Evolutionary conservation across 768 basidiomycete genomes (phyloP).

Genomic region (Boletus huronensis): DNA sequence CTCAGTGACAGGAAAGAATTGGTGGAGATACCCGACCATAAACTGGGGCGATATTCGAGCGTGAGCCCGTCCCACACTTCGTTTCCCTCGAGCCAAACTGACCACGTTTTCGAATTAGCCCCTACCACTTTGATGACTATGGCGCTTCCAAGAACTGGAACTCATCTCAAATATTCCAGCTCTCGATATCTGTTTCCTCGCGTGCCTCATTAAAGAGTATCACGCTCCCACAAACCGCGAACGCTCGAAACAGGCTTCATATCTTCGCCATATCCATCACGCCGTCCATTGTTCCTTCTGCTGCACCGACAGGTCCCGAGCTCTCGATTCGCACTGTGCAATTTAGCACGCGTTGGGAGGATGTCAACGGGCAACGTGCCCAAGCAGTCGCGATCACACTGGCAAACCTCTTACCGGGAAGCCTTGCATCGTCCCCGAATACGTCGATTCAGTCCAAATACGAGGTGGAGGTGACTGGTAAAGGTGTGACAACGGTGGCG

Average conservation of each 20-base stretch:
- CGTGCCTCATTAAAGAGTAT: constrained; percentile 40
- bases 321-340: constrained; percentile 42
- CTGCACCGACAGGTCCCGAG: constrained; percentile 18
- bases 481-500: constrained; percentile 40
- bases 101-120: constrained; percentile 28
- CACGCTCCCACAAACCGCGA: constrained; percentile 36
- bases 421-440: constrained; percentile 16
- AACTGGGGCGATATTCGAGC: constrained; percentile 43
- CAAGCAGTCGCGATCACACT: constrained; percentile 52
- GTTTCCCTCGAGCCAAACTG: background rate
- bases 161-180: constrained; percentile 41
- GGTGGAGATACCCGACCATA: constrained; percentile 41
- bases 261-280: constrained; percentile 45
- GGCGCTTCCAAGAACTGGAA: constrained; percentile 40
- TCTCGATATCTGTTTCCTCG: constrained; percentile 43
- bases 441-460: constrained; percentile 35
- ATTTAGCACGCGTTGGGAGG: constrained; percentile 47
- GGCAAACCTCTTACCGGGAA: constrained; percentile 45
- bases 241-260: constrained; percentile 37
- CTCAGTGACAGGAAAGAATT: constrained; percentile 44
- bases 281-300: constrained; percentile 29
- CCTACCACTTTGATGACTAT: constrained; percentile 41
- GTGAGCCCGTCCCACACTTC: constrained; percentile 26
- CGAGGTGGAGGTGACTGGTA: constrained; percentile 36
- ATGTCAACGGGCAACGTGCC: constrained; percentile 34